These are phyloP conservation scores for Solanum hybrid DNA, from an alignment of 305 asterid genomes.

Conservation along the genomic window DNA sequence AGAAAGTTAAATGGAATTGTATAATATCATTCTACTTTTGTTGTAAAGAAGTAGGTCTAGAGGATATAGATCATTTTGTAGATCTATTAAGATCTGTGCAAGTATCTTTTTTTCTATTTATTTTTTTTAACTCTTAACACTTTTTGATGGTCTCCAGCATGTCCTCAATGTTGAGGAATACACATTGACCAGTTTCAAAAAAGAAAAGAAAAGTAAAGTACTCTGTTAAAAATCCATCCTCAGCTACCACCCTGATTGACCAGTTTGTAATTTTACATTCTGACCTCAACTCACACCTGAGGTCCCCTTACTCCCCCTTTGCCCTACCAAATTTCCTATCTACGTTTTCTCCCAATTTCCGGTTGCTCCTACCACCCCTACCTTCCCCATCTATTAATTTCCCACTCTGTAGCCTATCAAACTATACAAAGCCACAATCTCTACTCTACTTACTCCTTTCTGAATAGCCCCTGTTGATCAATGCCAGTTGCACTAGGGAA, in stretches of 20 bases:
- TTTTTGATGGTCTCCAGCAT: background rate
- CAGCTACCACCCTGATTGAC: background rate
- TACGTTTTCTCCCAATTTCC: background rate
- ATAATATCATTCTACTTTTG: background rate
- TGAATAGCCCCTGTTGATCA: background rate
- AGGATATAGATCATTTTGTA: background rate
- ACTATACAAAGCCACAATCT: background rate
- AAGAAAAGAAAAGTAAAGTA: background rate
- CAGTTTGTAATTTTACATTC: background rate
- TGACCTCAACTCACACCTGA: background rate
- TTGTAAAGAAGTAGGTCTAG: background rate
- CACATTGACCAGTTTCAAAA: background rate
- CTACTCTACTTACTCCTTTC: background rate
- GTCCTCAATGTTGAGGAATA: background rate
- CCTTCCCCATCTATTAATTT: background rate
- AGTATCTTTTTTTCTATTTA: background rate
- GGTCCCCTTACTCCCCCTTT: background rate
- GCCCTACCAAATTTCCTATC: background rate
- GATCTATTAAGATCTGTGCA: background rate
- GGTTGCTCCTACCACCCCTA: background rate
- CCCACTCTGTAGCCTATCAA: background rate
- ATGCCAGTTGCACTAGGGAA: slow-evolving; percentile 1
- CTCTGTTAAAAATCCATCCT: background rate
- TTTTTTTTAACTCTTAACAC: background rate
- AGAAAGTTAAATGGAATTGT: background rate